phyloP scores from a whole-genome alignment of 306 rosid genomes.

The Cicer chorassanicum region DNA sequence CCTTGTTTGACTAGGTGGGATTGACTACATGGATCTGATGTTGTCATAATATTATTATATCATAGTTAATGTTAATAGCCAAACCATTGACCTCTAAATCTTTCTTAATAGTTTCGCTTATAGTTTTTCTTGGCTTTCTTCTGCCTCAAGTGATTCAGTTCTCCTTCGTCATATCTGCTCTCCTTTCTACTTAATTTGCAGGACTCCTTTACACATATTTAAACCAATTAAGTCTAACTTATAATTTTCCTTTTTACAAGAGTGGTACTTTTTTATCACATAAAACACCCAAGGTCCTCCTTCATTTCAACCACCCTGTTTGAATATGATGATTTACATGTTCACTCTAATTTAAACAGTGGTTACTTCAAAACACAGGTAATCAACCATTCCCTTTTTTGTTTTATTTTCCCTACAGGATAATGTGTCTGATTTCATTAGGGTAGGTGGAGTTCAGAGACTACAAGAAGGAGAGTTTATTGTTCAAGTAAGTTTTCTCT shows the following conservation, averaged over 20 bases:
- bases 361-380: conserved; percentile 42
- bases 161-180: background rate
- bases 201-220: background rate
- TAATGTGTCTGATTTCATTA: conserved; percentile 93
- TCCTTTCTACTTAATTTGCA: background rate
- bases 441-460: conserved; percentile 96
- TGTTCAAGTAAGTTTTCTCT: conserved; percentile 76
- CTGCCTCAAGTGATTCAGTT: background rate
- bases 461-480: conserved; percentile 98
- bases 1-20: background rate
- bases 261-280: background rate
- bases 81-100: conserved; percentile 7
- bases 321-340: background rate
- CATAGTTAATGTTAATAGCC: background rate
- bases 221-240: background rate
- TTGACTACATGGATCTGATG: background rate
- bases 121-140: background rate
- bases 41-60: background rate
- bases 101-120: background rate
- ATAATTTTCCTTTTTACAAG: background rate
- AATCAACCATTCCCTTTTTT: conserved; percentile 41
- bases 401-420: conserved; percentile 65
- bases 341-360: conserved; percentile 15
- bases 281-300: background rate
- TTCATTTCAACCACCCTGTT: background rate